Base-by-base conservation (phyloP, 441 rosid genomes). In the Breynia disticha region DNA sequence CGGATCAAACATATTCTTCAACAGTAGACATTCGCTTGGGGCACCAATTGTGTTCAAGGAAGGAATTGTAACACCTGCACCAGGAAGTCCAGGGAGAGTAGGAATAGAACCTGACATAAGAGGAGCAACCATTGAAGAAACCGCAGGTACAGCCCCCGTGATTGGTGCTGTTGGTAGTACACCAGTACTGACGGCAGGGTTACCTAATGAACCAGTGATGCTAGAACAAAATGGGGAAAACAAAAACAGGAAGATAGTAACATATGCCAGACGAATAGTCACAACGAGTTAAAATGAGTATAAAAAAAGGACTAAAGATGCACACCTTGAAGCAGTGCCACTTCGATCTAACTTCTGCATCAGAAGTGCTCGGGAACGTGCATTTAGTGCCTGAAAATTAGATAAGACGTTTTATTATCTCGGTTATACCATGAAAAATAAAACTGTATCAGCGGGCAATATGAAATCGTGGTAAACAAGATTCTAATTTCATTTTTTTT, bases 1-100 rank as follows among this genome's bases (percentile, higher is more conserved):
- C 16, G 99, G 96, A 77, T 93, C 97, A 72, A 93, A 93, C 99
- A 93, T 93, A 63, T 93, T 93, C 78, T 86, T 93, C 70, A 93
- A 73, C 52, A 93, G 52, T 35, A 93, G 55, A 68, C 93, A 93
- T 75, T 93, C 96, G 51, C 88, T 86, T 22, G 95, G 99, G 60
- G 65, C 55, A 44, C 97, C 97, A 19, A 89, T 59, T 44, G 88
- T 66, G 67, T 93, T 77, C 0, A 80, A 28, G 4, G 66, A 24
- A 65, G 94, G 78, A 57, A 80, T 59, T 53, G 63, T 59, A 22
- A 79, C 71, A 45, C 74, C 82, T 10, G 75, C 45, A 41, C 75
- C 75, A 12, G 79, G 72, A 59, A 80, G 72, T 66, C 78, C 84
- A 54, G 77, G 55, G 19, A 81, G 61, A 46, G 73, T 54, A 56